Evolutionary conservation across 1,139 yeast genomes (phyloP), one percentile per base, ranked within the genome.

Genomic region (Kazachstania sp.): DNA sequence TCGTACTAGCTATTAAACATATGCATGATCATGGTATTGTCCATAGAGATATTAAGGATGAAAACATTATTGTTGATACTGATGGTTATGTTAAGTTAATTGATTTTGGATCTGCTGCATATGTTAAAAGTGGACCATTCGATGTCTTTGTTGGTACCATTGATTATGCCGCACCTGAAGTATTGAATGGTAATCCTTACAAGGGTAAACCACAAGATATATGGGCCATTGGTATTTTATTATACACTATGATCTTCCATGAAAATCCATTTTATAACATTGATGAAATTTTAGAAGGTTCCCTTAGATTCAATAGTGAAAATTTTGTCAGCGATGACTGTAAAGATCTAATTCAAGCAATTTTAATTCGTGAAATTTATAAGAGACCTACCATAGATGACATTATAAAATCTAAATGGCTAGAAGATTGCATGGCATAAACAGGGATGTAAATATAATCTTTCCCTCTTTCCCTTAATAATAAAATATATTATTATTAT

Each of bases 81-180:
- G 72, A 79, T 50, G 86, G 86, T 3, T 71, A 80, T 35, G 81
- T 87, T 49, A 90, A 90, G 65, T 71, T 92, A 51, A 92, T 92
- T 61, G 98, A 92, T 67, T 92, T 88, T 67, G 98, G 98, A 0
- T 83, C 95, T 47, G 95, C 97, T 1, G 95, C 97, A 0, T 86
- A 87, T 65, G 78, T 81, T 20, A 79, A 77, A 54, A 90, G 83
- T 66, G 97, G 97, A 0, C 97, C 97, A 3, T 92, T 90, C 68
- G 96, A 90, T 58, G 95, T 90, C 11, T 92, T 92, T 68, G 97
- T 92, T 2, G 98, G 98, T 2, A 92, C 98, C 0, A 81, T 92
- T 38, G 97, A 92, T 65, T 92, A 90, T 65, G 97, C 97, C 0
- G 94, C 97, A 0, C 97, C 98, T 0, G 98, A 92, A 66, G 96